Percentiles rank a stretch among this genome's conserved stretches.
These are phyloP conservation scores for Aspergillus conjunctus DNA, from an alignment of 495 filamentous ascomycete species.

Conservation along the genomic window DNA sequence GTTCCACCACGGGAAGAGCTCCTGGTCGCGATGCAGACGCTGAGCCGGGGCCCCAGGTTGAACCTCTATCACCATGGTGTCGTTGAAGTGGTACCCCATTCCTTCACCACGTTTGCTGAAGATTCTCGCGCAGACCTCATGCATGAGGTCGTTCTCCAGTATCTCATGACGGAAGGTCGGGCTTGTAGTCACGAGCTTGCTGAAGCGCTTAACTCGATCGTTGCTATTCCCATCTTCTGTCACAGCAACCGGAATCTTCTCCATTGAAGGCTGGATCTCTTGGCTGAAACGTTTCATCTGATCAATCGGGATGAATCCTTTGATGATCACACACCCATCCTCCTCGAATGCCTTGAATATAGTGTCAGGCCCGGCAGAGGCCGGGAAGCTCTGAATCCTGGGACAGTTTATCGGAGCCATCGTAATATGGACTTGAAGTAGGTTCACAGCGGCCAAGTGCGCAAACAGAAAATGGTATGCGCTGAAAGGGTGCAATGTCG, in stretches of 20 bases:
- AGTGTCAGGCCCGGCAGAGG: background rate
- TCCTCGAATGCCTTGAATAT: background rate
- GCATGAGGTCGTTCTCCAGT: constrained; percentile 4
- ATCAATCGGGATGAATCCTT: background rate
- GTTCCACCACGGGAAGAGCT: background rate
- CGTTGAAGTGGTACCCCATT: constrained; percentile 1
- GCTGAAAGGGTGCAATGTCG: too few species aligned
- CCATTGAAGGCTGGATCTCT: background rate
- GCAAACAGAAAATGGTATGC: too few species aligned
- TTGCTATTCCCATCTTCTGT: background rate
- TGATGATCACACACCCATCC: background rate
- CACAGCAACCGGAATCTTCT: background rate
- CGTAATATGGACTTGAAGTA: too few species aligned
- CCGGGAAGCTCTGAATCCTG: too few species aligned
- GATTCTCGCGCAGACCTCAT: background rate
- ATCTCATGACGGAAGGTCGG: background rate
- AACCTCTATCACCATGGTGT: background rate
- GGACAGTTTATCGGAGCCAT: too few species aligned
- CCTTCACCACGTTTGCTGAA: too few species aligned
- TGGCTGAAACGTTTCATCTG: background rate
- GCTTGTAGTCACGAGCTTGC: background rate
- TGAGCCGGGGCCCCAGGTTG: background rate
- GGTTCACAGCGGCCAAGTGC: too few species aligned
- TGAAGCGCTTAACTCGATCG: background rate
- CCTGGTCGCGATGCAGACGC: constrained; percentile 5